phyloP scores from a whole-genome alignment of 2,329 filamentous ascomycete genomes.

The Stagonosporopsis rhizophila region DNA sequence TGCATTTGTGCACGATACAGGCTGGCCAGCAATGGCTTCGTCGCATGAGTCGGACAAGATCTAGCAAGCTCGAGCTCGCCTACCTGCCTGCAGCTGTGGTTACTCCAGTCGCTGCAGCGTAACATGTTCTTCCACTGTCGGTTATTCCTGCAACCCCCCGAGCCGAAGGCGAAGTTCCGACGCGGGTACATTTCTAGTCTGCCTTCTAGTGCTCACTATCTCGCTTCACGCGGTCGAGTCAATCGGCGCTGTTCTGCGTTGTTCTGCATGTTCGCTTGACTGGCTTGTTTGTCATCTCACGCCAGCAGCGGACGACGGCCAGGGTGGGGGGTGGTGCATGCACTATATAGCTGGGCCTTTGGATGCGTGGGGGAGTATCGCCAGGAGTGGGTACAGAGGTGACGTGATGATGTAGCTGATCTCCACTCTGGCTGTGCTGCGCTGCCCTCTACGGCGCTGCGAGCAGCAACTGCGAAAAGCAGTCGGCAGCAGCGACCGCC shows the following conservation, averaged over 20 bases:
- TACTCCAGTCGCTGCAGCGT: conserved; percentile 39
- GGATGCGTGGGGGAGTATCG: conserved; percentile 10
- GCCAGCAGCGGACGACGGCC: conserved; percentile 9
- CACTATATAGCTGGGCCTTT: conserved; percentile 15
- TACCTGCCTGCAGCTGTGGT: conserved; percentile 29
- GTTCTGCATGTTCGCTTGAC: conserved; percentile 21
- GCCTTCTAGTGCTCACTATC: conserved; percentile 24
- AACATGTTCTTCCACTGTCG: conserved; percentile 31
- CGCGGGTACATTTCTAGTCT: conserved; percentile 29
- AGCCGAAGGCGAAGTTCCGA: conserved; percentile 33
- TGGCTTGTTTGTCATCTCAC: conserved; percentile 18
- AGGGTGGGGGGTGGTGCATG: conserved; percentile 22
- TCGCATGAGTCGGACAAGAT: conserved; percentile 4
- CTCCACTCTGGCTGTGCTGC: conserved; percentile 8
- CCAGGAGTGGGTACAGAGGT: conserved; percentile 9
- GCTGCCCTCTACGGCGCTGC: not conserved
- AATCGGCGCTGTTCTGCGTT: conserved; percentile 20
- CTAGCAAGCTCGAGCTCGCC: conserved; percentile 21
- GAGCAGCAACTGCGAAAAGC: conserved; percentile 5
- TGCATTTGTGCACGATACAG: conserved; percentile 27
- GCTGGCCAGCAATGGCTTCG: conserved; percentile 23
- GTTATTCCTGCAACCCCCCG: conserved; percentile 34
- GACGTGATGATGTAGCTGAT: conserved; percentile 9
- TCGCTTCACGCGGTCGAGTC: conserved; percentile 26
- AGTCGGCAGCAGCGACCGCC: conserved; percentile 7